Evolutionary conservation across 106 monocot genomes (phyloP).

Genomic region (Amphibolis antarctica): DNA sequence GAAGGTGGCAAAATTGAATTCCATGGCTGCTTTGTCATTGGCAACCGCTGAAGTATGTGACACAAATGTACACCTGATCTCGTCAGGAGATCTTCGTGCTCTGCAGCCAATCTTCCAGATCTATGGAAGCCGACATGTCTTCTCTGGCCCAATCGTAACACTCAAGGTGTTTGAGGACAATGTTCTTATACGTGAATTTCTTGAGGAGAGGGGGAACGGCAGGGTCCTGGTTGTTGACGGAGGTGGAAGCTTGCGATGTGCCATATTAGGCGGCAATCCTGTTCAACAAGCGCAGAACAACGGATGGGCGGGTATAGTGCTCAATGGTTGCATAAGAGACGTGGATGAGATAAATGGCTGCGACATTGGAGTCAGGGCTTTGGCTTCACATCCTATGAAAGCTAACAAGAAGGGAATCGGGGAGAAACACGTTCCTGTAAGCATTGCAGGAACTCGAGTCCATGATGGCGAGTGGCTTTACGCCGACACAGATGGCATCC

Average conservation of each 20-base stretch:
- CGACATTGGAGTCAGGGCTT: conserved; percentile 19
- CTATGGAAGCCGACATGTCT: conserved; percentile 19
- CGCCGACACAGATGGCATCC: conserved; percentile 24
- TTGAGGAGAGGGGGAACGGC: conserved; percentile 20
- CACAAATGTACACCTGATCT: conserved; percentile 7
- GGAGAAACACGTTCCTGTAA: conserved; percentile 10
- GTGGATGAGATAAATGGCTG: conserved; percentile 29
- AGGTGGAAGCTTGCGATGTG: conserved; percentile 26
- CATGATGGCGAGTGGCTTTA: conserved; percentile 24
- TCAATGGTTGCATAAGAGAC: conserved; percentile 26
- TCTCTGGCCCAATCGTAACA: conserved; percentile 24
- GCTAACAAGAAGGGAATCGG: conserved; percentile 20
- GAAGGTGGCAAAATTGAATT: too few species aligned
- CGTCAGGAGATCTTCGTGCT: conserved; percentile 18
- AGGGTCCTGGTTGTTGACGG: conserved; percentile 24
- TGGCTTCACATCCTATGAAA: conserved; percentile 23
- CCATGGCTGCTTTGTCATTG: conserved; percentile 1
- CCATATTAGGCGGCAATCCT: conserved; percentile 23
- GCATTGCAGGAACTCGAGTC: conserved; percentile 19
- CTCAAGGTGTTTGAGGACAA: conserved; percentile 30
- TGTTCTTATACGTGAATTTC: conserved; percentile 19
- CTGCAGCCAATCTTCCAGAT: conserved; percentile 27
- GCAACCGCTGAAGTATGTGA: conserved; percentile 28
- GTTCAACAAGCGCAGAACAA: conserved; percentile 29
- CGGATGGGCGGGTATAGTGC: conserved; percentile 18